A percentile compares a stretch with the other conserved stretches of the same genome.
Conservation (phyloP, 2,329 filamentous ascomycete genomes). For the Claviceps sp. region DNA sequence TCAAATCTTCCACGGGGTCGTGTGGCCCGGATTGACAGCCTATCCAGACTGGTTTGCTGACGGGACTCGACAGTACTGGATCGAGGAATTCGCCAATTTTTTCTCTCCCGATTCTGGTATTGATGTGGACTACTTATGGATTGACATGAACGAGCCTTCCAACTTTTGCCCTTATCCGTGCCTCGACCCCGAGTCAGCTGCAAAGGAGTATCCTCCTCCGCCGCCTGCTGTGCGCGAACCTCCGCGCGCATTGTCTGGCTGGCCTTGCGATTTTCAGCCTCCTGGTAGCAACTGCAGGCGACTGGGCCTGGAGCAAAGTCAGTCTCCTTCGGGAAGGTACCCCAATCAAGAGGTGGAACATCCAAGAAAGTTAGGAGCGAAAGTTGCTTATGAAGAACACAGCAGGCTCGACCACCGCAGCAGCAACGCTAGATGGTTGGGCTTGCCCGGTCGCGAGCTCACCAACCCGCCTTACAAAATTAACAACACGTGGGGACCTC, state of each 20-base stretch:
- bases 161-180: constrained; percentile 19
- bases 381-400: too few relatives aligned
- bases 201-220: constrained; percentile 38
- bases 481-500: constrained; percentile 23
- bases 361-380: too few relatives aligned
- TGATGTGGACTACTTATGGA: constrained; percentile 66
- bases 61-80: constrained; percentile 54
- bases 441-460: constrained; percentile 10
- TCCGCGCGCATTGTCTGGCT: constrained; percentile 52
- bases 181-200: constrained; percentile 22
- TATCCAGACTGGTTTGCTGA: constrained; percentile 67
- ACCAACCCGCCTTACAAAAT: constrained; percentile 11
- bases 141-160: constrained; percentile 44
- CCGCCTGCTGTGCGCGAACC: constrained; percentile 47
- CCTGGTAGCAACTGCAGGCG: constrained; percentile 9
- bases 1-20: constrained; percentile 46
- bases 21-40: constrained; percentile 61
- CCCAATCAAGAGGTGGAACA: background rate
- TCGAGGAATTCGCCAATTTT: constrained; percentile 48
- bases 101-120: constrained; percentile 51
- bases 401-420: background rate
- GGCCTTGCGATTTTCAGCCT: constrained; percentile 28
- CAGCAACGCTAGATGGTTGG: constrained; percentile 4
- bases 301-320: background rate
- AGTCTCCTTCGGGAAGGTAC: background rate